Evolutionary conservation across 1,284 basidiomycete genomes (phyloP), one percentile per base, ranked within the genome.

Genomic region (Singerocomus inundabilis): DNA sequence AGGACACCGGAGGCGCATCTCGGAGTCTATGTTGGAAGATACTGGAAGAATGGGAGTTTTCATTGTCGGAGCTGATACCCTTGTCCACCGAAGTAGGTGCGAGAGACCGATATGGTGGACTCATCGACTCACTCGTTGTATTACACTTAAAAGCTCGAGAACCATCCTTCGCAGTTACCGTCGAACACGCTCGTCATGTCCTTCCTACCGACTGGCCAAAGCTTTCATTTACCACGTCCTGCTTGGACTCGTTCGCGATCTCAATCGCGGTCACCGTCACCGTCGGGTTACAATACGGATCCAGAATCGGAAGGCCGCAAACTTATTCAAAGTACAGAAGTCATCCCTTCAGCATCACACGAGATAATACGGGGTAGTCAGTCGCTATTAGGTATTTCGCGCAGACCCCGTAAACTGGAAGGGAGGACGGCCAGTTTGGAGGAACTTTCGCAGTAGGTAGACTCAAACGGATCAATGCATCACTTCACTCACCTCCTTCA

Each of bases 141-240:
- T 46, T 51, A 32, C 26, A 41, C 52, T 52, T 29, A 48, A 45
- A 54, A 84, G 80, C 66, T 78, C 28, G 66, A 71, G 40, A 58
- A 63, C 38, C 72, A 79, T 57, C 71, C 77, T 0, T 71, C 74
- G 3, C 73, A 73, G 30, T 67, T 91, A 30, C 84, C 88, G 2
- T 84, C 82, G 21, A 93, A 93, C 62, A 82, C 87, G 0, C 72
- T 91, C 9, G 67, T 92, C 10, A 59, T 93, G 35, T 75, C 79
- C 8, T 73, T 92, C 38, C 73, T 78, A 21, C 81, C 84, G 12
- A 76, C 76, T 10, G 81, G 77, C 5, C 71, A 76, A 57, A 73
- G 71, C 25, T 85, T 80, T 59, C 87, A 82, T 64, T 61, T 87
- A 13, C 80, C 79, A 21, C 56, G 68, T 29, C 57, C 71, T 15